Evolutionary conservation across 257 asterid species (phyloP).

Genomic region (Hygrophila difformis): DNA sequence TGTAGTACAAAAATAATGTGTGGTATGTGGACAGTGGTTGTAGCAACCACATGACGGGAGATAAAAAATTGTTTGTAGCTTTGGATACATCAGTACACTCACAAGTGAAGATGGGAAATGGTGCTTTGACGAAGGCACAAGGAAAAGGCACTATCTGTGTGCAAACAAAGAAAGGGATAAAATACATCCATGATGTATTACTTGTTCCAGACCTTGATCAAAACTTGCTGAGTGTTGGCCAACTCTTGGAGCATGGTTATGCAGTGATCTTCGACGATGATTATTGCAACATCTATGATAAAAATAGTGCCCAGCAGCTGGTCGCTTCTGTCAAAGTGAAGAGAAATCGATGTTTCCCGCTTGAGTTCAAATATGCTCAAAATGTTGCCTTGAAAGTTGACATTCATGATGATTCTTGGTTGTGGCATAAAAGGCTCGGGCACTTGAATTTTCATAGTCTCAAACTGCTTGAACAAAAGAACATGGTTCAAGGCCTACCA

Average conservation of each 20-base stretch:
- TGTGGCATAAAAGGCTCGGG: background rate
- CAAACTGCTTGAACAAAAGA: background rate
- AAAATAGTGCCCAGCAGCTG: no score
- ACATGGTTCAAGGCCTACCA: background rate
- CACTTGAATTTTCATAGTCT: background rate
- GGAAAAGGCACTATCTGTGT: background rate
- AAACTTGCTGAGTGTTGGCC: no score
- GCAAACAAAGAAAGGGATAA: background rate
- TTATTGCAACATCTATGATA: background rate
- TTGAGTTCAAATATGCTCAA: background rate
- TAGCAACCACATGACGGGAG: background rate
- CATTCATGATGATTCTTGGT: background rate
- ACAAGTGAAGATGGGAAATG: constrained; percentile 1
- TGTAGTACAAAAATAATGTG: no score
- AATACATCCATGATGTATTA: no score
- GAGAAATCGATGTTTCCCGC: constrained; percentile 1
- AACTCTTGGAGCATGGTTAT: background rate
- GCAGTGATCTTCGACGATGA: background rate
- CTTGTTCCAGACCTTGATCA: no score
- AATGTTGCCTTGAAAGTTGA: background rate
- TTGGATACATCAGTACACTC: background rate
- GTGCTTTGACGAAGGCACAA: background rate
- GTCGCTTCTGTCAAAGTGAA: background rate
- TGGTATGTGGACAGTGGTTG: no score
- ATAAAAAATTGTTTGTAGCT: background rate